Conservation (phyloP, 768 basidiomycete species). For the Pleurotus cornucopiae region DNA sequence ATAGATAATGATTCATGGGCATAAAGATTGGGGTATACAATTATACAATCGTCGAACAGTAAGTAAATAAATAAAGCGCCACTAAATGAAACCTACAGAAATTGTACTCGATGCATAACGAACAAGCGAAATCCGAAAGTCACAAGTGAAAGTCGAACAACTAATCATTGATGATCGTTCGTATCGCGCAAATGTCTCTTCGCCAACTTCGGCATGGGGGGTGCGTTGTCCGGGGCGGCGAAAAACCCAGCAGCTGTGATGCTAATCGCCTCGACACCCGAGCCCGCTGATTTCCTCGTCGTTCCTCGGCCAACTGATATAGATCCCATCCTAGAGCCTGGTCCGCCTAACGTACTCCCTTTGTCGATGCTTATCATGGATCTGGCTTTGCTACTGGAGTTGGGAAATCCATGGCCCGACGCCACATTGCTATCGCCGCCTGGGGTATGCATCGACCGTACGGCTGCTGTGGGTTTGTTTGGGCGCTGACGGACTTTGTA, state of each 20-base stretch:
- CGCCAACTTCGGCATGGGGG: slow-evolving; percentile 23
- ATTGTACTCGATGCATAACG: neutral
- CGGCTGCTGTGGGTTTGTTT: slow-evolving; percentile 17
- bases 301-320: slow-evolving; percentile 64
- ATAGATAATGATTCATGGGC: slow-evolving; percentile 8
- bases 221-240: slow-evolving; percentile 41
- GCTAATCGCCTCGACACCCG: slow-evolving; percentile 72
- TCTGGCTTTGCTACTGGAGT: slow-evolving; percentile 34
- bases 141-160: neutral
- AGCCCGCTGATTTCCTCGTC: slow-evolving; percentile 58
- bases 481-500: slow-evolving; percentile 41
- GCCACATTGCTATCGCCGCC: slow-evolving; percentile 15
- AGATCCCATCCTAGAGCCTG: slow-evolving; percentile 46
- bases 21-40: slow-evolving; percentile 9
- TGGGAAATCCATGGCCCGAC: slow-evolving; percentile 21
- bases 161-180: neutral
- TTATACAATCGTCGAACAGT: too few relatives aligned
- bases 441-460: slow-evolving; percentile 32
- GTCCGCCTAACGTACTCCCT: slow-evolving; percentile 23
- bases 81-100: neutral
- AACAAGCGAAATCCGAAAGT: neutral
- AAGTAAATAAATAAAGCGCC: neutral
- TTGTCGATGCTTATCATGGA: slow-evolving; percentile 70
- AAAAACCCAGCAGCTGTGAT: slow-evolving; percentile 81
- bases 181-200: neutral